phyloP scores from a whole-genome alignment of 768 basidiomycete species.

The Mycena pura region DNA sequence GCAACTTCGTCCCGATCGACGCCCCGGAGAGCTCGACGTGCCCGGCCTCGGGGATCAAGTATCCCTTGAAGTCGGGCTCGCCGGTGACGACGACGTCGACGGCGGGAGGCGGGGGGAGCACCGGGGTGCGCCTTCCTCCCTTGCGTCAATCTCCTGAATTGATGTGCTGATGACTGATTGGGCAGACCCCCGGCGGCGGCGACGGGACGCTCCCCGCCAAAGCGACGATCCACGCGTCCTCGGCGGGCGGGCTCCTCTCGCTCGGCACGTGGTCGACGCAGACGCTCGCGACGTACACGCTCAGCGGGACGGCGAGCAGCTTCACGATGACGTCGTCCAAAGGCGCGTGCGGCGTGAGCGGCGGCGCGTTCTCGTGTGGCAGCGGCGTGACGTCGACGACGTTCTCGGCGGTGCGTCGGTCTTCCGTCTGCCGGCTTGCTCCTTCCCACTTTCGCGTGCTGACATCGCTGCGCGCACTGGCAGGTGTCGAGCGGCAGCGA shows the following conservation, averaged over 20 bases:
- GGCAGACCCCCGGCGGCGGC: neutral
- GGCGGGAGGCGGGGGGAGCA: neutral
- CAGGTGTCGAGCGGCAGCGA: slow-evolving; percentile 44
- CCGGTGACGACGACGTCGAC: neutral
- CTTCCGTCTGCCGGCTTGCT: too few species aligned
- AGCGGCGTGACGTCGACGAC: slow-evolving; percentile 42
- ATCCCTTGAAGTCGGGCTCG: slow-evolving; percentile 49
- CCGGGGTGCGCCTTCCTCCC: neutral
- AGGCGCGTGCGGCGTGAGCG: slow-evolving; percentile 47
- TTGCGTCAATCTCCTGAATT: too few species aligned
- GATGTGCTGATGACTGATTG: too few species aligned
- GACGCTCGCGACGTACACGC: slow-evolving; percentile 51
- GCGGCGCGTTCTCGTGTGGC: slow-evolving; percentile 45
- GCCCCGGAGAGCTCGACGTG: slow-evolving; percentile 50
- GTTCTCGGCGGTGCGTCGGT: slow-evolving; percentile 45
- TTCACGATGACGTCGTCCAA: slow-evolving; percentile 54
- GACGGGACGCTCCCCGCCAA: slow-evolving; percentile 36
- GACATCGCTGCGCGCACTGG: too few species aligned
- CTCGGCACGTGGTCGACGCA: slow-evolving; percentile 53
- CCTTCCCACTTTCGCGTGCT: too few species aligned
- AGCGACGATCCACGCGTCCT: slow-evolving; percentile 40
- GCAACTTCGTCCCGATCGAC: slow-evolving; percentile 58
- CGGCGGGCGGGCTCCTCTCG: slow-evolving; percentile 48
- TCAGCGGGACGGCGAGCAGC: slow-evolving; percentile 40
- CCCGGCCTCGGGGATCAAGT: slow-evolving; percentile 52